Conservation (phyloP, 2,329 filamentous ascomycete species). For the Phoma sp. region DNA sequence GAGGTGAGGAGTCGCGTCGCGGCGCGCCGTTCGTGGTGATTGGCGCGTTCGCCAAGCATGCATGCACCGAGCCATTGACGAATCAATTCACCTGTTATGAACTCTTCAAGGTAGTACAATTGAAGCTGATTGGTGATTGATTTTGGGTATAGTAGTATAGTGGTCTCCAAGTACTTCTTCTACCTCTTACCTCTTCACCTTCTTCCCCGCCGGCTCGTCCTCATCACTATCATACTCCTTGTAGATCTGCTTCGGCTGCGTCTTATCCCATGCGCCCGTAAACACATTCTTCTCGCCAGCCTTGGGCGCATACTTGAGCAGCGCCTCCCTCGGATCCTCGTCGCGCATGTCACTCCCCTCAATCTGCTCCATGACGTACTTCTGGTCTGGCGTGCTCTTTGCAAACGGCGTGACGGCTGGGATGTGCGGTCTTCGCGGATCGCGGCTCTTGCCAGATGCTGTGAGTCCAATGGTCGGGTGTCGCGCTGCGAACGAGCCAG, state of each 20-base stretch:
- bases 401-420: constrained; percentile 87
- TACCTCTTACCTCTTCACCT: constrained; percentile 21
- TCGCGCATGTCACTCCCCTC: constrained; percentile 92
- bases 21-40: neutral
- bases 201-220: constrained; percentile 71
- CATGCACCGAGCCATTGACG: constrained; percentile 1
- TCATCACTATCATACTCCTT: constrained; percentile 89
- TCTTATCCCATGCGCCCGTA: constrained; percentile 90
- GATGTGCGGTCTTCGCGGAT: constrained; percentile 84
- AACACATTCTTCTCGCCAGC: constrained; percentile 93
- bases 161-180: too few relatives aligned
- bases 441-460: constrained; percentile 75
- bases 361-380: constrained; percentile 86
- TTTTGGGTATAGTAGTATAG: neutral
- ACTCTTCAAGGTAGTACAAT: neutral
- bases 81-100: neutral
- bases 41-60: constrained; percentile 1
- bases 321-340: constrained; percentile 91
- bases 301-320: constrained; percentile 93
- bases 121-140: neutral
- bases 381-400: constrained; percentile 87
- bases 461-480: constrained; percentile 77
- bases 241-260: constrained; percentile 91
- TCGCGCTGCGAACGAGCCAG: constrained; percentile 60
- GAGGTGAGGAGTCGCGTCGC: constrained; percentile 18